These are phyloP conservation scores for Saksenaea oblongispora DNA, from an alignment of 371 early-diverging fungal genomes.

Conservation along the genomic window DNA sequence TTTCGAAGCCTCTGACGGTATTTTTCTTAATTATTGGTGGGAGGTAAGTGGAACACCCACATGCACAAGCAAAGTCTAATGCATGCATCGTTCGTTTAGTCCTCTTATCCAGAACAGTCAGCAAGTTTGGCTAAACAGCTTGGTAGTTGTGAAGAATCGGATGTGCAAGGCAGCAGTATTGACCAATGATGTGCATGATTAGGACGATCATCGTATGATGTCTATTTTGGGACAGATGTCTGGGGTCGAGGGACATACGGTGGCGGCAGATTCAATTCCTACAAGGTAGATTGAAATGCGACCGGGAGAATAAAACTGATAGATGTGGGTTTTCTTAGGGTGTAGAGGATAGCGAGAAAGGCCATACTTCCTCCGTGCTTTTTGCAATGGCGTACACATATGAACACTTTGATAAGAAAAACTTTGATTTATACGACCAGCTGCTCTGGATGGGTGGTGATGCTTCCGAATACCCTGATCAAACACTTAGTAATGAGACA, in stretches of 20 bases:
- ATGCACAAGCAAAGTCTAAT: neutral
- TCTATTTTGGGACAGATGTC: constrained; percentile 67
- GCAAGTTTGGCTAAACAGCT: constrained; percentile 29
- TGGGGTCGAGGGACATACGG: constrained; percentile 69
- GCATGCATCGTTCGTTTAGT: neutral
- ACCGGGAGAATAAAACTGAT: neutral
- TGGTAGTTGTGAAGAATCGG: constrained; percentile 1
- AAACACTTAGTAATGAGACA: neutral
- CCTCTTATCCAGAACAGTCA: constrained; percentile 33
- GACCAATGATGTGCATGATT: neutral
- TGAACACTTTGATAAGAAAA: constrained; percentile 43
- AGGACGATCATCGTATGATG: constrained; percentile 26
- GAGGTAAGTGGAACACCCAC: constrained; percentile 11
- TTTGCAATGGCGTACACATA: constrained; percentile 69
- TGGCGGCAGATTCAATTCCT: constrained; percentile 58
- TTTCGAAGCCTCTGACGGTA: constrained; percentile 56
- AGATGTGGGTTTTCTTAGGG: constrained; percentile 21
- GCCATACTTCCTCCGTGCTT: constrained; percentile 52
- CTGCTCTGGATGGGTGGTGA: constrained; percentile 56
- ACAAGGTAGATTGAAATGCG: constrained; percentile 20
- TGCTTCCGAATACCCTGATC: constrained; percentile 21
- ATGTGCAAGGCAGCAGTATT: neutral
- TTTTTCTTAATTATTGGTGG: constrained; percentile 73
- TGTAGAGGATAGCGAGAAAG: constrained; percentile 40
- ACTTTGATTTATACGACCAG: constrained; percentile 51